Percentiles rank a stretch among this genome's conserved stretches.
These are phyloP conservation scores for Aureoboletus auriporus DNA, from an alignment of 768 basidiomycete genomes.

Conservation along the genomic window DNA sequence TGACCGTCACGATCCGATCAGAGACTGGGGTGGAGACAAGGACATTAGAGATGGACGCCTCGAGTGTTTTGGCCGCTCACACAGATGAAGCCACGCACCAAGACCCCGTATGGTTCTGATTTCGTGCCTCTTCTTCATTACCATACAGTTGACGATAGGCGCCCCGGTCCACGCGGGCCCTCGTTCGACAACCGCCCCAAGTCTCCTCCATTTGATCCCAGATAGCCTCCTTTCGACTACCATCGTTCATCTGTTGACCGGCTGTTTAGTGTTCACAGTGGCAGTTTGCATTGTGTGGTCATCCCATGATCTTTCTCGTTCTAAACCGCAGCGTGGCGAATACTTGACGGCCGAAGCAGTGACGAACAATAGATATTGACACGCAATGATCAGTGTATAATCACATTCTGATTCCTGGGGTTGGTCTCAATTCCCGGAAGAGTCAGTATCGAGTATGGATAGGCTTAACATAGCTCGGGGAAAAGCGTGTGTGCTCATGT, in stretches of 20 bases:
- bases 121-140: conserved; percentile 32
- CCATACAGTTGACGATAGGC: conserved; percentile 30
- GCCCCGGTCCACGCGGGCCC: conserved; percentile 15
- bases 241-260: conserved; percentile 23
- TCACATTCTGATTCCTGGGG: too few species aligned
- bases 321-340: too few species aligned
- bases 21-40: conserved; percentile 32
- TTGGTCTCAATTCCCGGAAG: too few species aligned
- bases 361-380: too few species aligned
- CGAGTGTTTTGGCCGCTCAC: conserved; percentile 36
- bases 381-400: too few species aligned
- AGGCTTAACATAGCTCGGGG: too few species aligned
- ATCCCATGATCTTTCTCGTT: too few species aligned
- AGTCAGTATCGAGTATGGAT: too few species aligned
- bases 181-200: conserved; percentile 21
- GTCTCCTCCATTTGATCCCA: conserved; percentile 29
- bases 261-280: too few species aligned
- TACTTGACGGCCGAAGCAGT: too few species aligned
- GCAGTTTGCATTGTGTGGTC: too few species aligned
- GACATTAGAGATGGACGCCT: conserved; percentile 34
- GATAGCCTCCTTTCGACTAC: conserved; percentile 27
- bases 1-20: conserved; percentile 19
- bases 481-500: too few species aligned
- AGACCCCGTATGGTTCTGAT: conserved; percentile 37
- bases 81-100: conserved; percentile 36